These are phyloP conservation scores for Nothomitra cinnamomea DNA, from an alignment of 2,329 filamentous ascomycete species.

Conservation along the genomic window DNA sequence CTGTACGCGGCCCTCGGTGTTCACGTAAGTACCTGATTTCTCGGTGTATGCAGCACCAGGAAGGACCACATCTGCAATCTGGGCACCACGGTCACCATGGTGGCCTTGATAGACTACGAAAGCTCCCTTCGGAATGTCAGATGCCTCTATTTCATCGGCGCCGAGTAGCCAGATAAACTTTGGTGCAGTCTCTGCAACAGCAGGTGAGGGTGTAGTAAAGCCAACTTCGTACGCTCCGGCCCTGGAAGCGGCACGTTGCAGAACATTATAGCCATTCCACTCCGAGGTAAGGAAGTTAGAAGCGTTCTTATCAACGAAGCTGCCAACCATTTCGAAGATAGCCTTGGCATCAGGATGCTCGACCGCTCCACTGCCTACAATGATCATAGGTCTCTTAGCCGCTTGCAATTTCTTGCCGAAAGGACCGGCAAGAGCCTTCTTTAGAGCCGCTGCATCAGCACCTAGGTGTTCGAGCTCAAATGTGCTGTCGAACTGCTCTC, in stretches of 20 bases:
- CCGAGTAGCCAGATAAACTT: conserved; percentile 97
- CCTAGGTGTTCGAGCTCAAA: conserved; percentile 93
- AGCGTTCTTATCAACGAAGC: conserved; percentile 86
- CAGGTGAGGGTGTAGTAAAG: conserved; percentile 70
- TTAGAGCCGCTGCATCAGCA: conserved; percentile 58
- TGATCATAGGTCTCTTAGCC: conserved; percentile 90
- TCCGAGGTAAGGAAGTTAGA: conserved; percentile 72
- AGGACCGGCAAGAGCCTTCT: conserved; percentile 65
- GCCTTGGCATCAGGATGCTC: conserved; percentile 85
- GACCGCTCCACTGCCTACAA: conserved; percentile 79
- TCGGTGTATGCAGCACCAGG: conserved; percentile 94
- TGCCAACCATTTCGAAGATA: conserved; percentile 78
- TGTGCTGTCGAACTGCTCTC: conserved; percentile 80
- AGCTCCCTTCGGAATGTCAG: conserved; percentile 84
- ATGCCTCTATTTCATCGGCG: conserved; percentile 73
- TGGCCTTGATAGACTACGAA: conserved; percentile 98
- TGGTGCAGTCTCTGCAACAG: conserved; percentile 67
- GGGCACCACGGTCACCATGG: conserved; percentile 84
- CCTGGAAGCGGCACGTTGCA: conserved; percentile 84
- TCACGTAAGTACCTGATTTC: conserved; percentile 90
- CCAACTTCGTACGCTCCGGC: conserved; percentile 91
- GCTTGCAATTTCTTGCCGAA: conserved; percentile 86
- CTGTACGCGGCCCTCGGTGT: conserved; percentile 93
- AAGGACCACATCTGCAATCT: conserved; percentile 84
- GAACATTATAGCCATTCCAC: conserved; percentile 96